Conservation (phyloP, 2,329 filamentous ascomycete species). For the Colletotrichum sp. region DNA sequence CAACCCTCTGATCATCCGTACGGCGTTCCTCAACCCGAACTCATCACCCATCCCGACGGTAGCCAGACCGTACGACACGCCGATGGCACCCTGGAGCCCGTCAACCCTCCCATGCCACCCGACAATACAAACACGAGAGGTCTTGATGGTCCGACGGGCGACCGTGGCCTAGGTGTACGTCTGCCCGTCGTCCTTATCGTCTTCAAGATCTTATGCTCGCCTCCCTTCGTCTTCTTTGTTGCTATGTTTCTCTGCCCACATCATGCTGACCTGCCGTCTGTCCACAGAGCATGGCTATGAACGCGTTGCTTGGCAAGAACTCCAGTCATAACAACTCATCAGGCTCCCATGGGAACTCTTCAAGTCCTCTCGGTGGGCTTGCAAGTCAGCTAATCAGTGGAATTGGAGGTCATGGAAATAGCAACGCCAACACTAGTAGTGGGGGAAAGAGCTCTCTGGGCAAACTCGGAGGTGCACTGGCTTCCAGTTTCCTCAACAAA, state of each 20-base stretch:
- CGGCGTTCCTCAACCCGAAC: constrained; percentile 58
- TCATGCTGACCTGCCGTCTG: constrained; percentile 7
- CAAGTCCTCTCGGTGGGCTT: constrained; percentile 49
- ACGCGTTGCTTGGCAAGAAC: constrained; percentile 57
- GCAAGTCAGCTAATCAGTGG: constrained; percentile 53
- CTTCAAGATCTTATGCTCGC: constrained; percentile 5
- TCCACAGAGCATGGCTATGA: constrained; percentile 63
- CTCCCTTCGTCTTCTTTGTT: neutral
- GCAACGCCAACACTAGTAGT: constrained; percentile 29
- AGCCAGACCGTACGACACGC: constrained; percentile 65
- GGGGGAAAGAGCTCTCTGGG: constrained; percentile 48
- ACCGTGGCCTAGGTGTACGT: constrained; percentile 71
- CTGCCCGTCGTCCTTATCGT: constrained; percentile 1
- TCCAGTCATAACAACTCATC: constrained; percentile 37
- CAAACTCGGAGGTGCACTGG: constrained; percentile 63
- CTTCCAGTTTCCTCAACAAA: constrained; percentile 53
- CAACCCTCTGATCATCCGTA: constrained; percentile 66
- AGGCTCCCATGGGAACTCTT: constrained; percentile 37
- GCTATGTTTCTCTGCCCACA: neutral
- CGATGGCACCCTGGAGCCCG: constrained; percentile 66
- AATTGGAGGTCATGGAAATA: constrained; percentile 30
- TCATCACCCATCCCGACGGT: constrained; percentile 68
- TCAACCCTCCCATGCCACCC: constrained; percentile 52
- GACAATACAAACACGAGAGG: constrained; percentile 55
- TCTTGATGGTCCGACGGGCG: constrained; percentile 57